Percentiles rank a stretch among this genome's conserved stretches.
Evolutionary conservation across 495 filamentous ascomycete genomes (phyloP).

Genomic region (Podospora pseudocomata): DNA sequence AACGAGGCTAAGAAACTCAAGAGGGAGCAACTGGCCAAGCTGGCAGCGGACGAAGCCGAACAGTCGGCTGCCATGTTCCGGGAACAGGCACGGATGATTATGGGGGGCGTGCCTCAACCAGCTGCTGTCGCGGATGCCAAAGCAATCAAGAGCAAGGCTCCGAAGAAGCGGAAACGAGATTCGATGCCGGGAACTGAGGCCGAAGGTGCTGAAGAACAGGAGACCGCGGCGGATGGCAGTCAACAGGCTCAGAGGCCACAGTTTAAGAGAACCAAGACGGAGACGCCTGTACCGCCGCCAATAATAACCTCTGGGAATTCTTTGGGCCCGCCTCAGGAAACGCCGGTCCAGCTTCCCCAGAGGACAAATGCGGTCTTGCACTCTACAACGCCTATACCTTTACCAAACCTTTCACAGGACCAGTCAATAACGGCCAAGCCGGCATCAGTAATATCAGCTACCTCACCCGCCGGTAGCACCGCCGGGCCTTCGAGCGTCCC

Average conservation of each 20-base stretch:
- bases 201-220: conserved; percentile 45
- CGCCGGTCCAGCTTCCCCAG: conserved; percentile 33
- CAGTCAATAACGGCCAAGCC: conserved; percentile 32
- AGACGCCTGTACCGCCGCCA: conserved; percentile 50
- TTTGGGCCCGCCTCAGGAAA: conserved; percentile 39
- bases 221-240: conserved; percentile 38
- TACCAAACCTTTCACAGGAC: conserved; percentile 31
- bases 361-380: conserved; percentile 23
- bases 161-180: conserved; percentile 55
- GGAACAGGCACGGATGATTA: conserved; percentile 47
- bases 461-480: conserved; percentile 29
- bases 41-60: conserved; percentile 65
- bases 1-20: conserved; percentile 93
- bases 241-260: conserved; percentile 32
- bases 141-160: conserved; percentile 30
- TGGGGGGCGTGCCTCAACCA: conserved; percentile 38
- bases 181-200: conserved; percentile 41
- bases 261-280: conserved; percentile 56
- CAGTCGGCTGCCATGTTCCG: conserved; percentile 56
- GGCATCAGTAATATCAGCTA: conserved; percentile 24
- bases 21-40: conserved; percentile 64
- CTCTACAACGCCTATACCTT: conserved; percentile 38
- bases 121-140: conserved; percentile 25
- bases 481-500: conserved; percentile 19
- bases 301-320: conserved; percentile 32